Evolutionary conservation across 306 rosid species (phyloP), one percentile per base, ranked within the genome.

Genomic region (Citrullus colocynthis): DNA sequence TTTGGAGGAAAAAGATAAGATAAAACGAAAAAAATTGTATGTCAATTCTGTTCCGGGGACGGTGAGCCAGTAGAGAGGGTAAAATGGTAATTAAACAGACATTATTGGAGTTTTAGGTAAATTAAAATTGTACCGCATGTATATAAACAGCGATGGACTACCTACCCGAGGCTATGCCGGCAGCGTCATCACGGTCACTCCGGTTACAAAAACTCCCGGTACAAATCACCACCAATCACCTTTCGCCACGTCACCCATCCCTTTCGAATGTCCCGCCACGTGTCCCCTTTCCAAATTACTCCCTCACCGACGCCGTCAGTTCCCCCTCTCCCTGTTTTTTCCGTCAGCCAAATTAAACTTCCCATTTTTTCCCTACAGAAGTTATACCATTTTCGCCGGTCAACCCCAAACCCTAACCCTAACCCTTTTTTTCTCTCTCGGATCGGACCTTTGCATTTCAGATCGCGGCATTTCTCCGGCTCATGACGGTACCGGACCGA

Each of bases 291-390:
- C 36, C 57, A 55, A 42, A 64, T 75, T 28, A 83, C 79, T 64
- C 77, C 78, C 75, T 81, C 88, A 79, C 86, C 85, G 88, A 64
- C 81, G 88, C 87, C 92, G 90, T 90, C 90, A 82, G 78, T 76
- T 51, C 58, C 78, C 66, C 7, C n/a, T 48, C 57, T 69, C 83
- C 64, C 87, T 61, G 89, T 77, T 74, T 83, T 88, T 75, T 74
- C 90, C 91, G 91, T 90, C 94, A 85, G 84, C 86, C 81, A 79
- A 65, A 80, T 36, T 77, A 81, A 70, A 79, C 52, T 44, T 52
- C 36, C 37, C 51, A 36, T 21, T 34, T 36, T 36, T 49, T 61
- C 59, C 5, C 30, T 6, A 61, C 55, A 57, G 62, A n/a, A 60
- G 62, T 60, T 80, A 77, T 37, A 30, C 62, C 24, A 44, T 54